Evolutionary conservation across 352 stramenopile genomes (phyloP).

Genomic region (Pythium angustatum): DNA sequence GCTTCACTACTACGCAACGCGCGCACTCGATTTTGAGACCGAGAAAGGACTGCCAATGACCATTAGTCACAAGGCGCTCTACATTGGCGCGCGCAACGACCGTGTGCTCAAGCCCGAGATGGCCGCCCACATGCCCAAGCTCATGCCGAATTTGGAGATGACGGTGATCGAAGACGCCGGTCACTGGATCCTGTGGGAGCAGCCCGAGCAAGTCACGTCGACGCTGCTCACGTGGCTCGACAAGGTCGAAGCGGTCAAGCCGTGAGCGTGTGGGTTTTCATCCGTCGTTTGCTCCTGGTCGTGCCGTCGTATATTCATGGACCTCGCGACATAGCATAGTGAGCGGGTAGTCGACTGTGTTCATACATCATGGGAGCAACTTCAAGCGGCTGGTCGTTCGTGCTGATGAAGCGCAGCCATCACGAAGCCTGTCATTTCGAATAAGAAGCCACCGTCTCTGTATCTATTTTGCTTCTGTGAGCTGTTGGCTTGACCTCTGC

Average conservation of each 20-base stretch:
- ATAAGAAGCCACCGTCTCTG: background rate
- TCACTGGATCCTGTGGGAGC: slow-evolving; percentile 66
- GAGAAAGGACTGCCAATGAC: slow-evolving; percentile 35
- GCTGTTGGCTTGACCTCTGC: too few species aligned
- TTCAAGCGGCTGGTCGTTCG: background rate
- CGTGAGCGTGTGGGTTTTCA: too few species aligned
- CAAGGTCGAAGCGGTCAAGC: slow-evolving; percentile 25
- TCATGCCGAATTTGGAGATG: slow-evolving; percentile 56
- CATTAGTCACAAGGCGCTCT: slow-evolving; percentile 52
- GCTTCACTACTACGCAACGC: slow-evolving; percentile 57
- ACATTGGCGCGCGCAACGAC: slow-evolving; percentile 61
- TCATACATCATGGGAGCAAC: too few species aligned
- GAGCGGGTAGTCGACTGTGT: too few species aligned
- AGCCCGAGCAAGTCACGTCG: slow-evolving; percentile 44
- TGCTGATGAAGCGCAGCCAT: too few species aligned
- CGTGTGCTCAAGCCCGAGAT: slow-evolving; percentile 55
- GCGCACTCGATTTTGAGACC: slow-evolving; percentile 57
- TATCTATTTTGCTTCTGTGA: background rate
- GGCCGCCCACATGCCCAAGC: slow-evolving; percentile 53
- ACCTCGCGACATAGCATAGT: too few species aligned
- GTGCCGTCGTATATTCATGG: too few species aligned
- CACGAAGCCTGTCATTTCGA: background rate
- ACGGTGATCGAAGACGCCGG: slow-evolving; percentile 49
- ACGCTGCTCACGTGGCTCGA: slow-evolving; percentile 45
- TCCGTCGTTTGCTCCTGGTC: too few species aligned